Conservation (phyloP, 192 early-diverging fungal species). For the Coemansia asiatica region DNA sequence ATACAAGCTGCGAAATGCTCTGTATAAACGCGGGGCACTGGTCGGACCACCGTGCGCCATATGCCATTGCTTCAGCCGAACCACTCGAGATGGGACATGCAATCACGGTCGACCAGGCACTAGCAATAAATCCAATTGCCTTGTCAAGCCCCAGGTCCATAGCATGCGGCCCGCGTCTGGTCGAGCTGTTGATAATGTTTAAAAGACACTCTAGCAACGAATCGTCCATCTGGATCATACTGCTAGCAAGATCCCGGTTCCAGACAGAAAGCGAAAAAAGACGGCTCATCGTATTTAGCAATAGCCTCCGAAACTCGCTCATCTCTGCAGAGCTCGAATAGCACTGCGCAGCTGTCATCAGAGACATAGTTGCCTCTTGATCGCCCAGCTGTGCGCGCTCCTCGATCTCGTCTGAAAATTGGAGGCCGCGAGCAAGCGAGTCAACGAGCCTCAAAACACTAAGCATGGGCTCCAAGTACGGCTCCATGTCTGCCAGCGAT, state of each 20-base stretch:
- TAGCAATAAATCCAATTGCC: slow-evolving; percentile 18
- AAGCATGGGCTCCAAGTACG: slow-evolving; percentile 17
- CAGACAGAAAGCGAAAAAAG: slow-evolving; percentile 13
- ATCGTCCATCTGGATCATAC: slow-evolving; percentile 22
- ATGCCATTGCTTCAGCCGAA: background rate
- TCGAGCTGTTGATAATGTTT: slow-evolving; percentile 28
- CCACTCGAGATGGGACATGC: slow-evolving; percentile 4
- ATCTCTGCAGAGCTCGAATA: slow-evolving; percentile 26
- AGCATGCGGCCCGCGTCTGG: slow-evolving; percentile 43
- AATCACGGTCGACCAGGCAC: slow-evolving; percentile 25
- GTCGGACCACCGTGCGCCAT: slow-evolving; percentile 39
- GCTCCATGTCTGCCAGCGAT: slow-evolving; percentile 15
- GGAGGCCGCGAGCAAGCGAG: slow-evolving; percentile 42
- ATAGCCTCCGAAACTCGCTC: slow-evolving; percentile 17
- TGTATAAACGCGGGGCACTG: slow-evolving; percentile 44
- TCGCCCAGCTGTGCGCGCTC: slow-evolving; percentile 43
- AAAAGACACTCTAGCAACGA: slow-evolving; percentile 32
- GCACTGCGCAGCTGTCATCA: slow-evolving; percentile 32
- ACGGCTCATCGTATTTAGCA: slow-evolving; percentile 18
- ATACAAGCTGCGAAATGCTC: slow-evolving; percentile 38
- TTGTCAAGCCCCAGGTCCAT: slow-evolving; percentile 27
- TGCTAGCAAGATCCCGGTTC: slow-evolving; percentile 9
- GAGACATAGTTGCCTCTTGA: slow-evolving; percentile 8
- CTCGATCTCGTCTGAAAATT: slow-evolving; percentile 48
- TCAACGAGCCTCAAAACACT: slow-evolving; percentile 32